Evolutionary conservation across 2,329 filamentous ascomycete species (phyloP), one percentile per base, ranked within the genome.

Genomic region (Monilinia vaccinii-corymbosi): DNA sequence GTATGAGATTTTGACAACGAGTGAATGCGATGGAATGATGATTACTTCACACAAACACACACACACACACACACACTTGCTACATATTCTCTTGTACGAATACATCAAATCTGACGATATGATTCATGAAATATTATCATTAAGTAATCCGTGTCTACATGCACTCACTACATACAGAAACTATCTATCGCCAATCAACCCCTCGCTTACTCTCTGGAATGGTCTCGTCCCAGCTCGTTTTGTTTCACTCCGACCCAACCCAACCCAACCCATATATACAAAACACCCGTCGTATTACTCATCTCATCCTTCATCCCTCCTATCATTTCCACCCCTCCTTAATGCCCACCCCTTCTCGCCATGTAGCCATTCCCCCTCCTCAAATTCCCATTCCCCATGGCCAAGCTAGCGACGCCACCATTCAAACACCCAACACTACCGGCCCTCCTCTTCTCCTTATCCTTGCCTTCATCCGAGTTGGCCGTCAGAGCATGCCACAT

Each of bases 401-500:
- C 48, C 31, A 52, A 32, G 18, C 47, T 44, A 21, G 51, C 40
- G 10, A 53, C 14, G 9, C 56, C 56, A 2, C 50, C 42, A 56
- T 60, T 60, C 21, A 60, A 46, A 50, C 58, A 55, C 21, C 49
- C 42, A 14, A 50, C 50, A 18, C 49, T 55, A n/a, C 58, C 58
- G n/a, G n/a, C n/a, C 10, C 50, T 60, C 18, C 49, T 48, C 18
- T 23, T 51, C 36, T 58, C 46, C 44, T 48, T 59, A n/a, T 63
- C 64, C 25, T 65, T 64, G 7, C 23, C 38, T 28, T 63, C 61
- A 23, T 58, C 56, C 34, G 59, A 49, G 8, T 21, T 53, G 6
- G 62, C 62, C 10, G 69, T 71, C 47, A 72, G 62, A 9, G 69
- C 70, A 60, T 64, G 61, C 94, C 95, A 99, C 72, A 97, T 87